These are phyloP conservation scores for Lolium multiflorum DNA, from an alignment of 176 grass and related monocot species.

Conservation along the genomic window DNA sequence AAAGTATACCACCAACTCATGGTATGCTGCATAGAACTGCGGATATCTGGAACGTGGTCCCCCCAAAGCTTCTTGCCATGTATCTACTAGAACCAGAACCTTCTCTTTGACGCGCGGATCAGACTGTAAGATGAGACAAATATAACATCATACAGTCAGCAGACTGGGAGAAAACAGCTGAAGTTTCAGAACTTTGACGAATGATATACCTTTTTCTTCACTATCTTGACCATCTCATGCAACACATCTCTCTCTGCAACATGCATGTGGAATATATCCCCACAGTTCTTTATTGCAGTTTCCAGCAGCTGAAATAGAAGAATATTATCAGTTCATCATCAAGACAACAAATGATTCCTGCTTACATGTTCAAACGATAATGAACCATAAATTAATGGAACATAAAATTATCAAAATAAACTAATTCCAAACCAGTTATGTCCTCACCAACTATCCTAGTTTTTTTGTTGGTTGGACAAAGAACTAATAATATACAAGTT, in stretches of 20 bases:
- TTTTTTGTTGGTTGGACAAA: slow-evolving; percentile 3
- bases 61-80: slow-evolving; percentile 98
- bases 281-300: slow-evolving; percentile 92
- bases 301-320: slow-evolving; percentile 80
- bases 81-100: slow-evolving; percentile 87
- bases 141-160: slow-evolving; percentile 31
- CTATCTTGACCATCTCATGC: slow-evolving; percentile 99
- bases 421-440: neutral
- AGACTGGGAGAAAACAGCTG: slow-evolving; percentile 22
- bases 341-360: slow-evolving; percentile 26
- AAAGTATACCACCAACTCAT: slow-evolving; percentile 85
- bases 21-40: slow-evolving; percentile 94
- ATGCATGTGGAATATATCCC: slow-evolving; percentile 99
- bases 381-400: neutral
- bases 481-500: slow-evolving; percentile 20
- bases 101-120: slow-evolving; percentile 96
- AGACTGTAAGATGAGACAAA: slow-evolving; percentile 59
- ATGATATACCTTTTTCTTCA: slow-evolving; percentile 88
- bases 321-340: slow-evolving; percentile 26
- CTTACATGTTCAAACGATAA: slow-evolving; percentile 31
- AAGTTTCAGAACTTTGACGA: slow-evolving; percentile 37
- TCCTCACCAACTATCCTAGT: neutral
- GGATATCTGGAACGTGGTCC: slow-evolving; percentile 96
- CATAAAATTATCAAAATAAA: neutral
- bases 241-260: slow-evolving; percentile 94